Percentiles rank a stretch among this genome's conserved stretches.
These are phyloP conservation scores for Coemansia sp. DNA, from an alignment of 192 early-diverging fungal species.

Conservation along the genomic window DNA sequence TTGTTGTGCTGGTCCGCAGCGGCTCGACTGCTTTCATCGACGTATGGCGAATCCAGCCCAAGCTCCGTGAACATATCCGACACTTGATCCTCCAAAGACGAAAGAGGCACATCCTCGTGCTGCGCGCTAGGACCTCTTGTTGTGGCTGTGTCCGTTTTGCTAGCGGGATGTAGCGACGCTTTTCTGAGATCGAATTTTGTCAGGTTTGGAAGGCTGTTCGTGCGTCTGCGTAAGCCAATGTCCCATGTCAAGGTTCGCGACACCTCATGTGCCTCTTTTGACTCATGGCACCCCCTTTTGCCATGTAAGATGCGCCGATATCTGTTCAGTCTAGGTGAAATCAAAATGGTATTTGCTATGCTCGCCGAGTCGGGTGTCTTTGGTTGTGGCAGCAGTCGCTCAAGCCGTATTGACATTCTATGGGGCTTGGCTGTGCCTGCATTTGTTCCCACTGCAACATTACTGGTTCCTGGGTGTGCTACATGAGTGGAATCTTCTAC, in stretches of 20 bases:
- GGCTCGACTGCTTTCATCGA: neutral
- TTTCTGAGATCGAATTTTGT: neutral
- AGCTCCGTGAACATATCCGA: slow-evolving; percentile 45
- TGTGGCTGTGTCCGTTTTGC: neutral
- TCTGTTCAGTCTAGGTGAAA: neutral
- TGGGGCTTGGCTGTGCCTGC: slow-evolving; percentile 1
- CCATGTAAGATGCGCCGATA: neutral
- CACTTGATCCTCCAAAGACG: slow-evolving; percentile 35
- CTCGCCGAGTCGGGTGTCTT: slow-evolving; percentile 10
- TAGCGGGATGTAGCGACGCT: neutral
- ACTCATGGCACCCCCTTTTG: too few species aligned
- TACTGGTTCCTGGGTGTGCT: neutral
- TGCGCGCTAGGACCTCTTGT: neutral
- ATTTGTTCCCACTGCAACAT: neutral
- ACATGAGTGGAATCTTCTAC: neutral
- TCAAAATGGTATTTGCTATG: neutral
- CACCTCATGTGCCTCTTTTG: neutral
- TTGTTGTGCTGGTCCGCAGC: slow-evolving; percentile 1
- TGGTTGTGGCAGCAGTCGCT: slow-evolving; percentile 26
- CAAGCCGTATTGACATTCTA: slow-evolving; percentile 26
- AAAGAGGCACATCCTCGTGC: neutral
- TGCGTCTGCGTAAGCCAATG: slow-evolving; percentile 7
- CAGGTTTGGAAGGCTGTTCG: slow-evolving; percentile 18
- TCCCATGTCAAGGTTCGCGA: neutral
- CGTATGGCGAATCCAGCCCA: slow-evolving; percentile 29